These are phyloP conservation scores for Chrysophaeum taylorii DNA, from an alignment of 352 stramenopile genomes.

Conservation along the genomic window DNA sequence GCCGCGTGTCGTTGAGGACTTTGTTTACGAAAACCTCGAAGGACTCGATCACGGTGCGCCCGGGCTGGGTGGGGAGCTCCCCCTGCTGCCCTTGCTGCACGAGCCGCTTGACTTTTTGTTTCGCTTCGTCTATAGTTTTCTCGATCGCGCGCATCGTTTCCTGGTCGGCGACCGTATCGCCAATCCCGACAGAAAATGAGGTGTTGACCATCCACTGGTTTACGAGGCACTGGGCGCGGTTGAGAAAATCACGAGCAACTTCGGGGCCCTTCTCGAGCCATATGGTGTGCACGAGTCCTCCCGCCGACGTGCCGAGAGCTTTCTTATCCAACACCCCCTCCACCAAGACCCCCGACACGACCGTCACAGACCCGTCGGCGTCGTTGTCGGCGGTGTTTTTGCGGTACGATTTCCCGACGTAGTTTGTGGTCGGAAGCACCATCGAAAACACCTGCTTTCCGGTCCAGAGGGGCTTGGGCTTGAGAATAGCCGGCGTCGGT, in stretches of 20 bases:
- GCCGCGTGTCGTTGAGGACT: conserved; percentile 70
- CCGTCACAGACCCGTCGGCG: conserved; percentile 90
- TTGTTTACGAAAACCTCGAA: conserved; percentile 97
- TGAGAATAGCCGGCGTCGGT: conserved; percentile 88
- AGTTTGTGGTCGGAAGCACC: conserved; percentile 93
- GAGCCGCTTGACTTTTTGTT: conserved; percentile 76
- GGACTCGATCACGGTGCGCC: conserved; percentile 96
- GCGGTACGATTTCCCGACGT: conserved; percentile 80
- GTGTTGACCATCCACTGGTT: conserved; percentile 96
- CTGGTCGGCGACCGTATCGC: conserved; percentile 94
- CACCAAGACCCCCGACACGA: conserved; percentile 91
- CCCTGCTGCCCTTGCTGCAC: conserved; percentile 93
- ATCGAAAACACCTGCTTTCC: conserved; percentile 96
- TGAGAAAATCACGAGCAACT: conserved; percentile 61
- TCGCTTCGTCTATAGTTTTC: conserved; percentile 95
- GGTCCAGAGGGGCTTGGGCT: conserved; percentile 86
- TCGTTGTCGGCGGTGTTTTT: conserved; percentile 78
- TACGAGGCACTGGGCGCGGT: conserved; percentile 89
- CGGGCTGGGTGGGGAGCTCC: conserved; percentile 91
- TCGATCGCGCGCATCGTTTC: conserved; percentile 90
- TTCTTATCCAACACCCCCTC: conserved; percentile 98
- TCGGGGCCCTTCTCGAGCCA: conserved; percentile 71
- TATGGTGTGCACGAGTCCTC: conserved; percentile 92
- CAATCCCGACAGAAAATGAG: conserved; percentile 97
- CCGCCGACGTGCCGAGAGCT: conserved; percentile 89